These are phyloP conservation scores for Triticum dicoccoides DNA, from an alignment of 176 grass and related monocot genomes.

Conservation along the genomic window DNA sequence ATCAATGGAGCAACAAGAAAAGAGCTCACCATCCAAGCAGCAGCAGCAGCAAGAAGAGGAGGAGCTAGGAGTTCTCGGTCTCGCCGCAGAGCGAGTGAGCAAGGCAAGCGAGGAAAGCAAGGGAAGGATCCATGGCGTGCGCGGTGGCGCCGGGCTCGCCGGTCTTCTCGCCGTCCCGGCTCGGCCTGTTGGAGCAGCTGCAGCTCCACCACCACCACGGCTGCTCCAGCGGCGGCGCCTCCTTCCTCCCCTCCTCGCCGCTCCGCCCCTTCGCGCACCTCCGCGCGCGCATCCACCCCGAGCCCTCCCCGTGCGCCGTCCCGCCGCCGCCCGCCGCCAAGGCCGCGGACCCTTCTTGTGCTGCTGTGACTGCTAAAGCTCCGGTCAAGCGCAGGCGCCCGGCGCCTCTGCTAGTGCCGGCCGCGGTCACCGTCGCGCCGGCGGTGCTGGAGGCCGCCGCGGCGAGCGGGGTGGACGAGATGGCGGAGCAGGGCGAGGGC, in stretches of 20 bases:
- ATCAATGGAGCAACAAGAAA: background rate
- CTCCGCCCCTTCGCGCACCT: background rate
- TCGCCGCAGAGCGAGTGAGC: too few species aligned
- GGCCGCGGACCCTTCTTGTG: background rate
- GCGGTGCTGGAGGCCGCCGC: background rate
- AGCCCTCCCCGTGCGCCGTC: background rate
- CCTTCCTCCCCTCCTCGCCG: background rate
- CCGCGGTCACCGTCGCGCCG: background rate
- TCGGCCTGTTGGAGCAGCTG: background rate
- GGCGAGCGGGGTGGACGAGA: background rate
- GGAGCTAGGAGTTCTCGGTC: too few species aligned
- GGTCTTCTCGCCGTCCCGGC: slow-evolving; percentile 9
- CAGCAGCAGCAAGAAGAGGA: too few species aligned
- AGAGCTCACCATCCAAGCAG: background rate
- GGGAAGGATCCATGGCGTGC: background rate
- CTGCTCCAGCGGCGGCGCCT: too few species aligned
- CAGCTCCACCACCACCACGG: background rate
- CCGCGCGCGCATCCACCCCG: background rate
- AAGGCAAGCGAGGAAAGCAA: background rate
- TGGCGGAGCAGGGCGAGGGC: background rate
- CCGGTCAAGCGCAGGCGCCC: background rate
- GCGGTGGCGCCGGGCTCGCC: slow-evolving; percentile 7
- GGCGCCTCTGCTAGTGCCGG: background rate
- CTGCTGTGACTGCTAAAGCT: background rate
- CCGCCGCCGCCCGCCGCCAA: background rate